phyloP scores from a whole-genome alignment of 352 stramenopile genomes.

The Phytophthora fragariae region DNA sequence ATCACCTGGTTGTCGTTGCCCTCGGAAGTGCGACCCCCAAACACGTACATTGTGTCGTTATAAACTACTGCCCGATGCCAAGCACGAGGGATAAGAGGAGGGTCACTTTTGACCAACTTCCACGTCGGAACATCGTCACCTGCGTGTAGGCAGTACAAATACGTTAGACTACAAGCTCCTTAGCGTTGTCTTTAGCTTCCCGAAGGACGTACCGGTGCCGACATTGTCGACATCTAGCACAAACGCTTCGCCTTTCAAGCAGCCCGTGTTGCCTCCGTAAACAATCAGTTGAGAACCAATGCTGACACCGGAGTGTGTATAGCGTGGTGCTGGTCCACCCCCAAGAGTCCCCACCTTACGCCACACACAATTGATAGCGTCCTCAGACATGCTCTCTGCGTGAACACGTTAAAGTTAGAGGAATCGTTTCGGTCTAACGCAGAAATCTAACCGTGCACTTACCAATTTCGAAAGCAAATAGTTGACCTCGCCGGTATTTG shows the following conservation, averaged over 20 bases:
- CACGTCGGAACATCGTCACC: constrained; percentile 50
- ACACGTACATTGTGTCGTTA: constrained; percentile 58
- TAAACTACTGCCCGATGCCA: constrained; percentile 61
- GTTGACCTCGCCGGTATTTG: constrained; percentile 56
- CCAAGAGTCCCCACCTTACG: constrained; percentile 49
- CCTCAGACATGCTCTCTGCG: constrained; percentile 39
- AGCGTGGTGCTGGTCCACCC: constrained; percentile 47
- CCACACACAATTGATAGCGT: constrained; percentile 52
- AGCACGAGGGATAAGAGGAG: constrained; percentile 49
- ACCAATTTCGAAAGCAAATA: constrained; percentile 60
- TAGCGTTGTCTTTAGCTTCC: too few relatives aligned
- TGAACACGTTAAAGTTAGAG: constrained; percentile 7
- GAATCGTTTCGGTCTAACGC: not conserved
- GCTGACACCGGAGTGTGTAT: constrained; percentile 58
- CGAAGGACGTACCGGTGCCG: constrained; percentile 34
- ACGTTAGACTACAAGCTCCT: too few relatives aligned
- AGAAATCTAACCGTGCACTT: constrained; percentile 4
- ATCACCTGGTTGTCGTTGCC: constrained; percentile 64
- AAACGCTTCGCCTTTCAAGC: constrained; percentile 65
- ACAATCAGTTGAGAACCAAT: constrained; percentile 63
- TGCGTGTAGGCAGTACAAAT: constrained; percentile 13
- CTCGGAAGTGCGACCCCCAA: constrained; percentile 54
- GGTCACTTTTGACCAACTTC: constrained; percentile 54
- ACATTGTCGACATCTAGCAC: constrained; percentile 64
- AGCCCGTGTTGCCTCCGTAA: constrained; percentile 67